These are phyloP conservation scores for Eucalyptus pauciflora DNA, from an alignment of 345 rosid genomes.

Conservation along the genomic window DNA sequence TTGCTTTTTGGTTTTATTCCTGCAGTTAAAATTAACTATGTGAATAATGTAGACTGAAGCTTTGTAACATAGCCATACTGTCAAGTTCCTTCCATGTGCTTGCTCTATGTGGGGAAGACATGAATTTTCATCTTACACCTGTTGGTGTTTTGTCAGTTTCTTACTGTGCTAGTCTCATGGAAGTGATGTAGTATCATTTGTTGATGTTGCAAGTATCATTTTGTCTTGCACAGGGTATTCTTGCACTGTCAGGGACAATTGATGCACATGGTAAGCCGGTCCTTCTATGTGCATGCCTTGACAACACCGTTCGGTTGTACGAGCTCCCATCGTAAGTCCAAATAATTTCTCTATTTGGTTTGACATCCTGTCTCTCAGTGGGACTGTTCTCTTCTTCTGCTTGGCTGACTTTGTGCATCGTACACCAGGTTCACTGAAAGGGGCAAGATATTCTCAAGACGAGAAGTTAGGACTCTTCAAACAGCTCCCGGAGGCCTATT, in stretches of 20 bases:
- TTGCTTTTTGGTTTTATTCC: not conserved
- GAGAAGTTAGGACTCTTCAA: conserved; percentile 16
- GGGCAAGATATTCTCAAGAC: conserved; percentile 30
- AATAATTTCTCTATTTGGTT: not conserved
- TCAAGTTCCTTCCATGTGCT: not conserved
- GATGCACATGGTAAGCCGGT: conserved; percentile 34
- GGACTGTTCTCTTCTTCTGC: not conserved
- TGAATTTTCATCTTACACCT: not conserved
- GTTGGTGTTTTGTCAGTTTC: not conserved
- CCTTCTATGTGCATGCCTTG: conserved; percentile 25
- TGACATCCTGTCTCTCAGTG: not conserved
- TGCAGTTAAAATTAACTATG: not conserved
- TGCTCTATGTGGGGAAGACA: not conserved
- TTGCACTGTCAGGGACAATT: conserved; percentile 18
- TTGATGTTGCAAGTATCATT: not conserved
- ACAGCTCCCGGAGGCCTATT: conserved; percentile 30
- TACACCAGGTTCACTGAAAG: conserved; percentile 26
- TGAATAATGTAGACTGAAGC: not conserved
- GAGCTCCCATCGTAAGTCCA: conserved; percentile 38
- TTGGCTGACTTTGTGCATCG: not conserved
- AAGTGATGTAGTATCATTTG: not conserved
- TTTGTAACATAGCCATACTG: not conserved
- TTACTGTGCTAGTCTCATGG: not conserved
- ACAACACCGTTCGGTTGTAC: conserved; percentile 19
- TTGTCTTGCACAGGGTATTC: conserved; percentile 16